A percentile compares a stretch with the other conserved stretches of the same genome.
Evolutionary conservation across 2,329 filamentous ascomycete genomes (phyloP).

Genomic region (Scedosporium minutisporum): DNA sequence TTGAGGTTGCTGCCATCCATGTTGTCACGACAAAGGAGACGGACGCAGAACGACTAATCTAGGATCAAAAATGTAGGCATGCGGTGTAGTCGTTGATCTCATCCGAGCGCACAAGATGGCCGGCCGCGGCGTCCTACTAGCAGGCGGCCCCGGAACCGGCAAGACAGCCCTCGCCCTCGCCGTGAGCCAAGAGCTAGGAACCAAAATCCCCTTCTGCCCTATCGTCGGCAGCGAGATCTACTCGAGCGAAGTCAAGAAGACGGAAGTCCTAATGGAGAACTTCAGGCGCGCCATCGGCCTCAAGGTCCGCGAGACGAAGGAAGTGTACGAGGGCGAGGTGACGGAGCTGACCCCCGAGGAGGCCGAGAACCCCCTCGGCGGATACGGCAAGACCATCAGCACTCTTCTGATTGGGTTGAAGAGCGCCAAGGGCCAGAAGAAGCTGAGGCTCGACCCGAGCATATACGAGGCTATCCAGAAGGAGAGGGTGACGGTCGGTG

Average conservation of each 20-base stretch:
- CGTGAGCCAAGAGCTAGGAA: constrained; percentile 92
- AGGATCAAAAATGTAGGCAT: constrained; percentile 50
- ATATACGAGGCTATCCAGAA: constrained; percentile 99
- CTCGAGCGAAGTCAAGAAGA: constrained; percentile 98
- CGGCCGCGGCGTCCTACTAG: constrained; percentile 82
- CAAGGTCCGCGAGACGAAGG: constrained; percentile 96
- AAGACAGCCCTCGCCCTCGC: constrained; percentile 95
- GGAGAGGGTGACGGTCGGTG: constrained; percentile 88
- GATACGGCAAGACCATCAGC: constrained; percentile 95
- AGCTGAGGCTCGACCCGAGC: constrained; percentile 89
- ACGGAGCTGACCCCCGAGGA: constrained; percentile 96
- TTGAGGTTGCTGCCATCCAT: neutral
- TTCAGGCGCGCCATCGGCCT: constrained; percentile 93
- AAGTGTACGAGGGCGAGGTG: constrained; percentile 98
- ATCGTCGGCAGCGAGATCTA: constrained; percentile 98
- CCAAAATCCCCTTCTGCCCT: constrained; percentile 96
- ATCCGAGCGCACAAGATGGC: constrained; percentile 98
- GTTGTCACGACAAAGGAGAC: neutral
- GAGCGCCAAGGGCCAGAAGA: constrained; percentile 94
- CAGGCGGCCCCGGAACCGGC: constrained; percentile 89
- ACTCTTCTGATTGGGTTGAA: constrained; percentile 91
- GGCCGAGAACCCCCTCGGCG: constrained; percentile 92
- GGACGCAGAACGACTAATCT: neutral
- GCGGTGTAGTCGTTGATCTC: constrained; percentile 89
- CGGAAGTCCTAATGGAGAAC: constrained; percentile 98